phyloP scores from a whole-genome alignment of 73 alveolate genomes.

The Blepharisma stoltei region DNA sequence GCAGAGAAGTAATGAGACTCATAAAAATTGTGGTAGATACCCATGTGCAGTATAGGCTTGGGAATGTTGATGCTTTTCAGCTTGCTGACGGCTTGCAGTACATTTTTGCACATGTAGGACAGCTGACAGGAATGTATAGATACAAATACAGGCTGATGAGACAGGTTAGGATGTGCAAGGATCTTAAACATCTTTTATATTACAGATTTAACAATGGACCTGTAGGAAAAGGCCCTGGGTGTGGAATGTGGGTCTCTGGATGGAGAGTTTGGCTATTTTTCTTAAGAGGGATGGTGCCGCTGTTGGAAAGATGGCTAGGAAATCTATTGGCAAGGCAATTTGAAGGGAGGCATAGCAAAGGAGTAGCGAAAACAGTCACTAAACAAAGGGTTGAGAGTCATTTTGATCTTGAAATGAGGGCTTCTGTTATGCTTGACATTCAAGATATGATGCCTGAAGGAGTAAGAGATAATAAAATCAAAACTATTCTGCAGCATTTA shows the following conservation, averaged over 20 bases:
- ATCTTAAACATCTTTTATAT: slow-evolving; percentile 98
- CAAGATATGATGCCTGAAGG: slow-evolving; percentile 99
- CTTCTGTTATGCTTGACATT: slow-evolving; percentile 99
- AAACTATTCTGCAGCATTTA: slow-evolving; percentile 98
- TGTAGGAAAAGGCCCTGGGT: slow-evolving; percentile 99
- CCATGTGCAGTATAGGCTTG: slow-evolving; percentile 98
- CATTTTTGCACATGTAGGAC: slow-evolving; percentile 99
- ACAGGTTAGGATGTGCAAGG: slow-evolving; percentile 99
- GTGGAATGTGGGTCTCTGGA: slow-evolving; percentile 99
- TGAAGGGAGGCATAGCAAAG: slow-evolving; percentile 99
- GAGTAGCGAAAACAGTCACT: slow-evolving; percentile 98
- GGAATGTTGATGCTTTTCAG: slow-evolving; percentile 99
- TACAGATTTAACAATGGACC: slow-evolving; percentile 99
- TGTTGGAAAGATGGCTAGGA: slow-evolving; percentile 99
- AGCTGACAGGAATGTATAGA: slow-evolving; percentile 99
- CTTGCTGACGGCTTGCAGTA: slow-evolving; percentile 99
- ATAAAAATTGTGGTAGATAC: slow-evolving; percentile 97
- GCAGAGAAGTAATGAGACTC: slow-evolving; percentile 98
- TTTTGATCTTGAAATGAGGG: slow-evolving; percentile 99
- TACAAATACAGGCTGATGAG: slow-evolving; percentile 99
- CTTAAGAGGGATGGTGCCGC: slow-evolving; percentile 99
- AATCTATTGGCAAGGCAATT: slow-evolving; percentile 98
- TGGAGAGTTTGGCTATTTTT: slow-evolving; percentile 99
- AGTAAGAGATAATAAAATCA: slow-evolving; percentile 97
- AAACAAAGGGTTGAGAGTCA: slow-evolving; percentile 99